Evolutionary conservation across 2,329 filamentous ascomycete genomes (phyloP).

Genomic region (Ophiosphaerella narmari): DNA sequence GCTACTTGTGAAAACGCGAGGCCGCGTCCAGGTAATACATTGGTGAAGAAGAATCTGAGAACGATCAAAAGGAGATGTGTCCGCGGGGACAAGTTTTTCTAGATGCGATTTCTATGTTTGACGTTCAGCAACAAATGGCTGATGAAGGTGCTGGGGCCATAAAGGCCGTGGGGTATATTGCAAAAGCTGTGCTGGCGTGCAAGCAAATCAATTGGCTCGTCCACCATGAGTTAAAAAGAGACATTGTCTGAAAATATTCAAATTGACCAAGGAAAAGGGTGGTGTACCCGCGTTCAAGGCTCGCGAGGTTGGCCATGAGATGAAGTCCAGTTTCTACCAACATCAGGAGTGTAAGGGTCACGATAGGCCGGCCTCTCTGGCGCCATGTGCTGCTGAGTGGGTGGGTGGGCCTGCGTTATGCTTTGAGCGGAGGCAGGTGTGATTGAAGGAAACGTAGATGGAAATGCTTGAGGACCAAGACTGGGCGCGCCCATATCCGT

Average conservation of each 20-base stretch:
- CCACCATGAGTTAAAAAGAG: neutral
- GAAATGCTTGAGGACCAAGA: conserved; percentile 24
- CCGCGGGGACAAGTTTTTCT: too few species aligned
- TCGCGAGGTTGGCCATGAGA: conserved; percentile 13
- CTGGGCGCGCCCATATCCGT: conserved; percentile 24
- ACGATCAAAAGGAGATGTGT: too few species aligned
- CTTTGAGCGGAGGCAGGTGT: conserved; percentile 17
- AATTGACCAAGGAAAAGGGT: neutral
- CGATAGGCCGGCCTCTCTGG: conserved; percentile 10
- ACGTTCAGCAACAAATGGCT: too few species aligned
- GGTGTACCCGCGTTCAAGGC: neutral
- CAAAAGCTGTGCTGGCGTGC: neutral
- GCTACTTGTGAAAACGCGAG: too few species aligned
- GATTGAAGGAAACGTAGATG: conserved; percentile 24
- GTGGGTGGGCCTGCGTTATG: conserved; percentile 11
- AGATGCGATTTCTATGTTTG: too few species aligned
- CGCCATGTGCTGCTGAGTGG: conserved; percentile 6
- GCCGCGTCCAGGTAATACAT: too few species aligned
- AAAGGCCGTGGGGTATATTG: too few species aligned
- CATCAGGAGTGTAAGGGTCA: conserved; percentile 18
- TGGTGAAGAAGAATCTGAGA: too few species aligned
- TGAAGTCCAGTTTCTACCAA: conserved; percentile 25
- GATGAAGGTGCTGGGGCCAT: too few species aligned
- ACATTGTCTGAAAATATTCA: neutral
- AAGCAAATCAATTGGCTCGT: too few species aligned